Conservation (phyloP, 768 basidiomycete species). For the Atractiella rhizophila region DNA sequence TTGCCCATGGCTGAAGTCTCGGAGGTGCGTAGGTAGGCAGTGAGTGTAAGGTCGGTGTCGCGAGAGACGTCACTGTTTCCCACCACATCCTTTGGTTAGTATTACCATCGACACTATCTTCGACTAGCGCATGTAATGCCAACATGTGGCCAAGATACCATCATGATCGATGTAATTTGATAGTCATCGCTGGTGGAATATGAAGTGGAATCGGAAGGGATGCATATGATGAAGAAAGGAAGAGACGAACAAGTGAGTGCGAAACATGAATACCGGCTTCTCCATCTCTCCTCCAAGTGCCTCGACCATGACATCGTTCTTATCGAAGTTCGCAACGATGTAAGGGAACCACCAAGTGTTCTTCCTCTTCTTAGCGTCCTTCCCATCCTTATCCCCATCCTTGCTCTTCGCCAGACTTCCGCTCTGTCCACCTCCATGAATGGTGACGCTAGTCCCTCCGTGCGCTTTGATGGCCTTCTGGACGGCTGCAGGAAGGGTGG, state of each 20-base stretch:
- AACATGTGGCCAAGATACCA: too few relatives aligned
- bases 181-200: too few relatives aligned
- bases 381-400: too few relatives aligned
- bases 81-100: too few relatives aligned
- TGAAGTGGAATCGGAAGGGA: too few relatives aligned
- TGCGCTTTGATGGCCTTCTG: constrained; percentile 50
- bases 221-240: too few relatives aligned
- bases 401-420: too few relatives aligned
- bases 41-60: constrained; percentile 79
- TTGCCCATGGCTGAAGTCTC: constrained; percentile 68
- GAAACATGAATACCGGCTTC: constrained; percentile 88
- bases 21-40: constrained; percentile 67
- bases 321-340: constrained; percentile 49
- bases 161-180: too few relatives aligned
- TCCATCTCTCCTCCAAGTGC: constrained; percentile 70
- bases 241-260: constrained; percentile 67
- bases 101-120: too few relatives aligned
- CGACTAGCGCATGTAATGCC: too few relatives aligned
- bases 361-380: constrained; percentile 73
- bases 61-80: constrained; percentile 94
- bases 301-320: constrained; percentile 82
- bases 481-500: constrained; percentile 48
- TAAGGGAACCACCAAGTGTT: constrained; percentile 93
- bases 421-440: too few relatives aligned
- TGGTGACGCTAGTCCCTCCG: too few relatives aligned